Conservation (phyloP, 2,329 filamentous ascomycete genomes). For the Aspergillus fijiensis region DNA sequence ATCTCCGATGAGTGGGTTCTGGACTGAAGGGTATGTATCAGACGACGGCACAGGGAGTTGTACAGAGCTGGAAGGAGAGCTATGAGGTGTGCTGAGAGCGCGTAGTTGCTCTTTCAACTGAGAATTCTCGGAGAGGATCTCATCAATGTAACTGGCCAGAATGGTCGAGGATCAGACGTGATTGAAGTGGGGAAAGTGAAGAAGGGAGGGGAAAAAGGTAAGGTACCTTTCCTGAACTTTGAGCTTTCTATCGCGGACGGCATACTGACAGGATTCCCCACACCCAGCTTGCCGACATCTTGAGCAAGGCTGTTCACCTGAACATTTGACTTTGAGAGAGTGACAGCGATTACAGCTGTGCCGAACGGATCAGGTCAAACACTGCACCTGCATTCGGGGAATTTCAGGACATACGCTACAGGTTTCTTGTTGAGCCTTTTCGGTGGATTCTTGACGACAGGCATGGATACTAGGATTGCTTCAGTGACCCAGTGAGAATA, state of each 20-base stretch:
- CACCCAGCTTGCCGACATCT: slow-evolving; percentile 35
- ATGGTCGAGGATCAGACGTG: neutral
- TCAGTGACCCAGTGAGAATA: no score
- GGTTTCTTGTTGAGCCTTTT: slow-evolving; percentile 16
- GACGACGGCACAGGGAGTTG: neutral
- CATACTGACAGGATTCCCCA: slow-evolving; percentile 35
- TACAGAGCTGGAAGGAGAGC: neutral
- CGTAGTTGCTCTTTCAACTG: slow-evolving; percentile 15
- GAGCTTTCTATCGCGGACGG: slow-evolving; percentile 40
- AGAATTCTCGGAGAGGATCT: slow-evolving; percentile 21
- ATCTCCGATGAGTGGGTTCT: slow-evolving; percentile 27
- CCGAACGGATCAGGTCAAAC: neutral
- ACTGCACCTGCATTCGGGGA: neutral
- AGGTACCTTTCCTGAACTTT: slow-evolving; percentile 26
- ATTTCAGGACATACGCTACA: slow-evolving; percentile 12
- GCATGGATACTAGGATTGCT: slow-evolving; percentile 4
- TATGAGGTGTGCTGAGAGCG: slow-evolving; percentile 4
- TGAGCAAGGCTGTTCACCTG: slow-evolving; percentile 42
- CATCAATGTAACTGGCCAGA: slow-evolving; percentile 26
- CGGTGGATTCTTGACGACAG: slow-evolving; percentile 6
- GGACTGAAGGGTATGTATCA: slow-evolving; percentile 9
- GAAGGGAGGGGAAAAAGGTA: neutral
- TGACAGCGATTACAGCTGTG: slow-evolving; percentile 41
- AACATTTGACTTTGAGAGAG: slow-evolving; percentile 46
- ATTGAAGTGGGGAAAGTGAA: neutral